phyloP scores from a whole-genome alignment of 1,284 basidiomycete species.

The Pholiota adiposa region DNA sequence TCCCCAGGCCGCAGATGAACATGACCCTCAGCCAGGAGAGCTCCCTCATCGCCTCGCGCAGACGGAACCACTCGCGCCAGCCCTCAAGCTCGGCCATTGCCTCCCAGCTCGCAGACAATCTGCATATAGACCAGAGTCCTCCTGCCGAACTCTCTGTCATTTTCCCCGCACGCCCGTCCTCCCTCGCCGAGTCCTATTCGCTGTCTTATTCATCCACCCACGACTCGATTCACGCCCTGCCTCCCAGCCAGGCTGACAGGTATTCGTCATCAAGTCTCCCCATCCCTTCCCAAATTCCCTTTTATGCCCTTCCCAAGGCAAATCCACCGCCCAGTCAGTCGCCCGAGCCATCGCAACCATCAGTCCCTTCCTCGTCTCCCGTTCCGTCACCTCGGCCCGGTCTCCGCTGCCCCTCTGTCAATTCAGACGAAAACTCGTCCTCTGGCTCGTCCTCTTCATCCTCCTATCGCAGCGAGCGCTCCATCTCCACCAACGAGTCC shows the following conservation, averaged over 20 bases:
- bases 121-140: background rate
- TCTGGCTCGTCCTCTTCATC: slow-evolving; percentile 20
- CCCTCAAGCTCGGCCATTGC: background rate
- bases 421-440: slow-evolving; percentile 13
- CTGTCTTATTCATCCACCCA: background rate
- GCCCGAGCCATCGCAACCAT: background rate
- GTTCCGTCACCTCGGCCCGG: background rate
- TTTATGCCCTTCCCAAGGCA: slow-evolving; percentile 23
- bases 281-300: slow-evolving; percentile 29
- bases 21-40: background rate
- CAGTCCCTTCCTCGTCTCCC: background rate
- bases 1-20: background rate
- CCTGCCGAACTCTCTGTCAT: background rate
- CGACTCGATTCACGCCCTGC: background rate
- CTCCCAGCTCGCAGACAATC: slow-evolving; percentile 1
- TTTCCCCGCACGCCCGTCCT: slow-evolving; percentile 12
- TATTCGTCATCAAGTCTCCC: slow-evolving; percentile 28
- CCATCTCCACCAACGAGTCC: slow-evolving; percentile 5
- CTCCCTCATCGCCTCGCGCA: background rate
- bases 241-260: slow-evolving; percentile 20
- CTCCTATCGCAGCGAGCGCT: slow-evolving; percentile 5
- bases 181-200: slow-evolving; percentile 10
- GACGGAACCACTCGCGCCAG: background rate
- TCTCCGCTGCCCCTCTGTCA: slow-evolving; percentile 10
- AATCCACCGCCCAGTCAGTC: slow-evolving; percentile 4